A percentile compares a stretch with the other conserved stretches of the same genome.
Evolutionary conservation across 768 basidiomycete genomes (phyloP).

Genomic region (Clitopilus hobsonii): DNA sequence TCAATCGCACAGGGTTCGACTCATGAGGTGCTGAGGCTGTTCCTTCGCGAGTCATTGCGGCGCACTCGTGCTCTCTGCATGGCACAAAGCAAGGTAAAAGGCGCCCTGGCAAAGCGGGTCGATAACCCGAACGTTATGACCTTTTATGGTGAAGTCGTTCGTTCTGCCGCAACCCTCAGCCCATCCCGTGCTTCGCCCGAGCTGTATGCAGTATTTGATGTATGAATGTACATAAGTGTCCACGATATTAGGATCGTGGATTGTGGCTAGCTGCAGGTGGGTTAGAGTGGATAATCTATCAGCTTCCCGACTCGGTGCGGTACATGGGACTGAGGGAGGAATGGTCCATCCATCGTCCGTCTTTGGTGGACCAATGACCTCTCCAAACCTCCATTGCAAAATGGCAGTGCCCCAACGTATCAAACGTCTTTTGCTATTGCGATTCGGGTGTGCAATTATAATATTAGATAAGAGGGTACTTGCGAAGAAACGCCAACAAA

Average conservation of each 20-base stretch:
- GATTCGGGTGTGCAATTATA: too few species aligned
- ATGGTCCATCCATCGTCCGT: too few species aligned
- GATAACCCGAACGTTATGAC: not conserved
- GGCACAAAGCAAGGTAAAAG: too few species aligned
- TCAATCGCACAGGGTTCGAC: not conserved
- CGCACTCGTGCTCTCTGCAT: not conserved
- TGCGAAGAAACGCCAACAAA: too few species aligned
- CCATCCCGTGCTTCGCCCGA: not conserved
- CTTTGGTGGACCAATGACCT: not conserved
- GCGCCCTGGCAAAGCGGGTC: not conserved
- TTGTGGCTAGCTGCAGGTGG: not conserved
- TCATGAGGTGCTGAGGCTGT: not conserved
- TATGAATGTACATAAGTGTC: not conserved
- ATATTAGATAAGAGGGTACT: not conserved
- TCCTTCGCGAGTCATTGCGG: constrained; percentile 1
- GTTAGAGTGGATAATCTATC: not conserved
- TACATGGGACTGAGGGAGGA: not conserved
- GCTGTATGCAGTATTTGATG: not conserved
- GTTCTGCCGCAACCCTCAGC: not conserved
- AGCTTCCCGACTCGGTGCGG: not conserved
- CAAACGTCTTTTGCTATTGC: not conserved
- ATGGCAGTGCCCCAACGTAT: not conserved
- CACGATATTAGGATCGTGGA: not conserved
- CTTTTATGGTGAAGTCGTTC: not conserved
- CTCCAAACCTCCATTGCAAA: not conserved